Conservation (phyloP, 2,329 filamentous ascomycete genomes). For the Daldinia eschscholtzii region DNA sequence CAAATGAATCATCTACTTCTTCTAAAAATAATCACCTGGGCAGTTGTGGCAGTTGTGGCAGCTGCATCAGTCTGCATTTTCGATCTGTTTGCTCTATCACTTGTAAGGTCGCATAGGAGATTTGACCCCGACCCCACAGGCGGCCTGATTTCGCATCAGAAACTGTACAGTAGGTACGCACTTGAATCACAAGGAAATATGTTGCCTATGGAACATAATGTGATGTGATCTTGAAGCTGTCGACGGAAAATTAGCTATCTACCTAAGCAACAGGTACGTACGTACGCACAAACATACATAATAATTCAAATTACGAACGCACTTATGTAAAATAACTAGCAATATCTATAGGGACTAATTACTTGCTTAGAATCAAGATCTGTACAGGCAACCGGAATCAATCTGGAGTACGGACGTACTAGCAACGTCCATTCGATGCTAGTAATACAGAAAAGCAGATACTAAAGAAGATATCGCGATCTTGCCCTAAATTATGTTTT, state of each 20-base stretch:
- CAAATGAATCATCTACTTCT: neutral
- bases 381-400: neutral
- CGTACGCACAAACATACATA: neutral
- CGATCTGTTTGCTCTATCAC: neutral
- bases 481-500: neutral
- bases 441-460: neutral
- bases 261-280: neutral
- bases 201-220: neutral
- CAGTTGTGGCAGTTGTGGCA: neutral
- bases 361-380: neutral
- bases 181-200: neutral
- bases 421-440: neutral
- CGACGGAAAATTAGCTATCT: neutral
- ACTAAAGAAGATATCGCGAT: neutral
- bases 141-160: neutral
- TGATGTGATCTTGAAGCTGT: neutral
- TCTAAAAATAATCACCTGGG: too few relatives aligned
- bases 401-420: neutral
- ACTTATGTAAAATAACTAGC: neutral
- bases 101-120: neutral
- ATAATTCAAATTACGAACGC: neutral
- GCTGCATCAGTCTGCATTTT: neutral
- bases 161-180: neutral
- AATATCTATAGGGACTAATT: neutral
- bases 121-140: neutral